phyloP scores from a whole-genome alignment of 768 basidiomycete species.

The Neoboletus subvelutipes region DNA sequence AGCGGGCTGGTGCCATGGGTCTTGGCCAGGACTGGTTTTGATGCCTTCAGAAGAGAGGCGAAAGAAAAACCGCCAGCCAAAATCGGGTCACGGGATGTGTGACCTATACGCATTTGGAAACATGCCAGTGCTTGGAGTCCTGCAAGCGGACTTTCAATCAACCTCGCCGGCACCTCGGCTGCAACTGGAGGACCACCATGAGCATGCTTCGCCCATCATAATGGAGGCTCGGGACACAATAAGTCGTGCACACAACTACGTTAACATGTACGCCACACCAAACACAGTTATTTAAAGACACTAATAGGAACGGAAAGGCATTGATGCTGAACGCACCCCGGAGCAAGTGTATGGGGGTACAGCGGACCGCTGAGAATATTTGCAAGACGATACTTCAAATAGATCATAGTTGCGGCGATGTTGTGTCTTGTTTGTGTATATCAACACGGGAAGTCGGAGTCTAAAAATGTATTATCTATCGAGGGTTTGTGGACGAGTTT shows the following conservation, averaged over 20 bases:
- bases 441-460: slow-evolving; percentile 33
- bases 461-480: slow-evolving; percentile 33
- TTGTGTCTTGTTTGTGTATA: slow-evolving; percentile 28
- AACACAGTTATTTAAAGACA: background rate
- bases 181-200: too few species aligned
- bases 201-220: background rate
- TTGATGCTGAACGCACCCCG: background rate
- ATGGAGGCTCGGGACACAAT: background rate
- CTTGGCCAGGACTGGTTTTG: slow-evolving; percentile 37
- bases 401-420: too few species aligned
- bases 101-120: slow-evolving; percentile 2
- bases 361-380: background rate
- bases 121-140: slow-evolving; percentile 29
- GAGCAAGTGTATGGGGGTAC: background rate
- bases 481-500: slow-evolving; percentile 6
- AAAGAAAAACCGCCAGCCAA: slow-evolving; percentile 15
- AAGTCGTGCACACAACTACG: background rate
- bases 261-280: background rate
- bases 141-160: slow-evolving; percentile 25
- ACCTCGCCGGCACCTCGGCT: slow-evolving; percentile 7
- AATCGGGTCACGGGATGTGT: slow-evolving; percentile 20
- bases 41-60: slow-evolving; percentile 19
- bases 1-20: slow-evolving; percentile 84
- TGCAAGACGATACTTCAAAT: too few species aligned
- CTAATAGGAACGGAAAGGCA: background rate